Percentiles rank a stretch among this genome's conserved stretches.
These are phyloP conservation scores for Exutisphaerella laricina DNA, from an alignment of 2,329 filamentous ascomycete genomes.

Conservation along the genomic window DNA sequence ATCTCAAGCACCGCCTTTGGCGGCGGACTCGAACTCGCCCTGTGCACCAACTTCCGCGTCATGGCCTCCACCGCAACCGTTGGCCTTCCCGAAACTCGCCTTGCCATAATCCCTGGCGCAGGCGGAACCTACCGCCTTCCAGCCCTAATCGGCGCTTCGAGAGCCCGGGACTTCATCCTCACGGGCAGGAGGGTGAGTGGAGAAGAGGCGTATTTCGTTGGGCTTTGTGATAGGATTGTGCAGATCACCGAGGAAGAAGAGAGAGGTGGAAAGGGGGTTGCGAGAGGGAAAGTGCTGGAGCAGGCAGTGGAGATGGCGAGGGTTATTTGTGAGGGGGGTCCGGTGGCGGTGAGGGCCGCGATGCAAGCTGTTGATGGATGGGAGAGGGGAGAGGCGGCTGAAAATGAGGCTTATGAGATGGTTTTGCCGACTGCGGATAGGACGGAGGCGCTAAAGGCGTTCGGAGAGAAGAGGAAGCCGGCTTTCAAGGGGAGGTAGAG, in stretches of 20 bases:
- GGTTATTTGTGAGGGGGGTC: constrained; percentile 86
- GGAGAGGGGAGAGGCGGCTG: constrained; percentile 62
- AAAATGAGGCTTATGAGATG: constrained; percentile 79
- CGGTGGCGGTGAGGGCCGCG: constrained; percentile 73
- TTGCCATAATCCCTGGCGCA: constrained; percentile 91
- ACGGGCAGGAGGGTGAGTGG: constrained; percentile 81
- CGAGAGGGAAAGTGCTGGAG: constrained; percentile 62
- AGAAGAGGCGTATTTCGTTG: constrained; percentile 84
- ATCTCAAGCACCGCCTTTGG: constrained; percentile 82
- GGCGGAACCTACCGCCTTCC: constrained; percentile 88
- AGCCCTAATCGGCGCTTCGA: constrained; percentile 67
- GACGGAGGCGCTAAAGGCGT: constrained; percentile 80
- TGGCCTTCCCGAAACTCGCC: constrained; percentile 81
- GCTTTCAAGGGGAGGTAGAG: constrained; percentile 57
- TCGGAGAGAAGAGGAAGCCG: constrained; percentile 68
- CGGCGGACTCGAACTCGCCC: constrained; percentile 86
- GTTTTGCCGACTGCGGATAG: constrained; percentile 82
- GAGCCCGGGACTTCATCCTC: constrained; percentile 84
- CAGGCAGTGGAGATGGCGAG: constrained; percentile 73
- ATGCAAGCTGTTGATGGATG: constrained; percentile 70
- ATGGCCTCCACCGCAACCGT: constrained; percentile 73
- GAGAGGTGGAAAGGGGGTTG: constrained; percentile 46
- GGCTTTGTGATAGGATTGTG: constrained; percentile 83
- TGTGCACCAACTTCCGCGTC: constrained; percentile 84
- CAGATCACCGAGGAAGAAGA: constrained; percentile 61